Percentiles rank a stretch among this genome's conserved stretches.
Conservation (phyloP, 2,329 filamentous ascomycete species). For the Alternaria sp. region DNA sequence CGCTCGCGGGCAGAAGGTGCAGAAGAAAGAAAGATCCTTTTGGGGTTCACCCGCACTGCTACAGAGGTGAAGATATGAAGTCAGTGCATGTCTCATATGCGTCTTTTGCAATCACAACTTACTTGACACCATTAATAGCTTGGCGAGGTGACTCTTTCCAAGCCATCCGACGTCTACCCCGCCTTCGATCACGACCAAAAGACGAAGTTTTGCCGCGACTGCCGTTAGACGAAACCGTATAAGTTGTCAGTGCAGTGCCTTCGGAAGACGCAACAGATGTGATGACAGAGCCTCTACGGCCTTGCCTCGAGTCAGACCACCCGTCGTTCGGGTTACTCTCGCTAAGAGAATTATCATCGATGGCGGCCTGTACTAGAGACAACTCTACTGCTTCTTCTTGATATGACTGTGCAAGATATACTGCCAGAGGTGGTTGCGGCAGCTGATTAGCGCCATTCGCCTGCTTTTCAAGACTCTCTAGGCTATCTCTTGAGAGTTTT, state of each 20-base stretch:
- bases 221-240: constrained; percentile 42
- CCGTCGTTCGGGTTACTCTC: constrained; percentile 33
- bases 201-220: constrained; percentile 47
- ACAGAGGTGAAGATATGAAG: background rate
- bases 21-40: constrained; percentile 37
- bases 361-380: constrained; percentile 42
- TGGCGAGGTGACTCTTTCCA: constrained; percentile 45
- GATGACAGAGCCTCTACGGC: constrained; percentile 38
- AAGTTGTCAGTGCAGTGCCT: constrained; percentile 43
- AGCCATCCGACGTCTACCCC: constrained; percentile 46
- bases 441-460: constrained; percentile 25
- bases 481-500: constrained; percentile 41
- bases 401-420: constrained; percentile 48
- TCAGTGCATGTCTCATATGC: background rate
- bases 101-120: background rate
- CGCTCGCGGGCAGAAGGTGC: constrained; percentile 47
- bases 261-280: constrained; percentile 45
- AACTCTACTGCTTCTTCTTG: constrained; percentile 42
- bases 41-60: no score
- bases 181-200: constrained; percentile 44
- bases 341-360: constrained; percentile 33
- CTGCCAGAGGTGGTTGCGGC: constrained; percentile 43
- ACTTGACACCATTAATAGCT: constrained; percentile 41
- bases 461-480: constrained; percentile 40
- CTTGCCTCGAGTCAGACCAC: constrained; percentile 34